Evolutionary conservation across 1,139 yeast genomes (phyloP), one percentile per base, ranked within the genome.

Genomic region (Geotrichum carabidarum): DNA sequence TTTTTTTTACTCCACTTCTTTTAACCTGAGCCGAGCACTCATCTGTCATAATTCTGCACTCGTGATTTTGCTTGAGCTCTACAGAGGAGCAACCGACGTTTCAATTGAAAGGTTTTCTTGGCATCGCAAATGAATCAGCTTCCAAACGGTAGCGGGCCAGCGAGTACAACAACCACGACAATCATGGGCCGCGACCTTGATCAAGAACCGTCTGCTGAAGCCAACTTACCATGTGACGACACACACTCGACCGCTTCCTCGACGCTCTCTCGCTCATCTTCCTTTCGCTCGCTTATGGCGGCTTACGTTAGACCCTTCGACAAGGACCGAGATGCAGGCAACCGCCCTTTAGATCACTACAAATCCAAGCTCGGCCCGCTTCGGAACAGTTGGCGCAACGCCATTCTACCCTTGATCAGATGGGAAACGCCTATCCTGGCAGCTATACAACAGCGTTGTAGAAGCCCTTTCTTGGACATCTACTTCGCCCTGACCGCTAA

Each of bases 401-500:
- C 65, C 54, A 67, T 87, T 38, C 72, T 86, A 34, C 88, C 87
- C 1, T 61, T 77, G 17, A 78, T 93, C 5, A 75, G 87, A 45
- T 68, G 74, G 57, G 98, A 93, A 68, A 84, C 95, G 0, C 81
- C 78, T 1, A 61, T 78, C 2, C 68, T 93, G 27, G 76, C 79
- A 11, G 62, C 64, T 2, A 70, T 88, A 58, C 99, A 93, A 71
- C 59, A 64, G 8, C 56, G 61, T 18, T 63, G 77, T 18, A 73
- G 95, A 55, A 70, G 71, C 40, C 79, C 83, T 2, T 58, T 72
- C 32, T 71, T 84, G 54, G 97, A 91, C 70, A 68, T 77, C 46
- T 93, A 86, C 68, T 93, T 93, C 70, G 88, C 95, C 12, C 82
- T 89, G 76, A 80, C 95, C 1, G 97, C 99, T 18, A 84, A 86